Conservation (phyloP, 371 early-diverging fungal genomes). For the Quaeritorhiza haematococci region DNA sequence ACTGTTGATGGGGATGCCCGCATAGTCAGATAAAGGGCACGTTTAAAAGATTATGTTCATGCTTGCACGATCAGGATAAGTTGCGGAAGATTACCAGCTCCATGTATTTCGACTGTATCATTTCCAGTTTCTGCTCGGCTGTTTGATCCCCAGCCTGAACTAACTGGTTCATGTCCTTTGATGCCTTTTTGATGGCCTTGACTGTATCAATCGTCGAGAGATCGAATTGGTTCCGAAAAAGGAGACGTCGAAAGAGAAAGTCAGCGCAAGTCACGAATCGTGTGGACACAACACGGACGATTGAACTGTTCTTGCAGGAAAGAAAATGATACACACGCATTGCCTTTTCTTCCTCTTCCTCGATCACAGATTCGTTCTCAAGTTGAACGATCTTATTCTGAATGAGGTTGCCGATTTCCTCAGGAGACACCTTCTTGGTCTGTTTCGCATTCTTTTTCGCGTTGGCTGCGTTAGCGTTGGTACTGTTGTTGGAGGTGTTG, state of each 20-base stretch:
- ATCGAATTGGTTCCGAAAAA: background rate
- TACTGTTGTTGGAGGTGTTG: too few relatives aligned
- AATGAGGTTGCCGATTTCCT: background rate
- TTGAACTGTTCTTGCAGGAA: background rate
- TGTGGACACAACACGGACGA: background rate
- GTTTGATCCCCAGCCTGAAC: slow-evolving; percentile 11
- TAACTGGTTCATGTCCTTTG: slow-evolving; percentile 34
- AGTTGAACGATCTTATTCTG: slow-evolving; percentile 15
- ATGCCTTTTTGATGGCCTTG: slow-evolving; percentile 37
- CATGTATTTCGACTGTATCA: slow-evolving; percentile 40
- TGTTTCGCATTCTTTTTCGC: background rate
- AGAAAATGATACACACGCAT: slow-evolving; percentile 7
- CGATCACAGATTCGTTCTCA: slow-evolving; percentile 11
- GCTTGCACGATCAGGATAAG: background rate
- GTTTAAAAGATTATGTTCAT: background rate
- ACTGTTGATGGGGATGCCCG: slow-evolving; percentile 19
- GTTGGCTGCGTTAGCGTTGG: too few relatives aligned
- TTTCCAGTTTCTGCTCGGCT: slow-evolving; percentile 20
- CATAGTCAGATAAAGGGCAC: background rate
- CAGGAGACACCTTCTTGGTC: background rate
- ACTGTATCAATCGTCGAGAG: slow-evolving; percentile 18
- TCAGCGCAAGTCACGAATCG: background rate
- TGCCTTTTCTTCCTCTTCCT: slow-evolving; percentile 20
- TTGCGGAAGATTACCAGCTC: slow-evolving; percentile 36
- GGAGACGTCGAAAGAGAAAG: background rate